phyloP scores from a whole-genome alignment of 148 eudicot genomes.

The Diospyros kaki region DNA sequence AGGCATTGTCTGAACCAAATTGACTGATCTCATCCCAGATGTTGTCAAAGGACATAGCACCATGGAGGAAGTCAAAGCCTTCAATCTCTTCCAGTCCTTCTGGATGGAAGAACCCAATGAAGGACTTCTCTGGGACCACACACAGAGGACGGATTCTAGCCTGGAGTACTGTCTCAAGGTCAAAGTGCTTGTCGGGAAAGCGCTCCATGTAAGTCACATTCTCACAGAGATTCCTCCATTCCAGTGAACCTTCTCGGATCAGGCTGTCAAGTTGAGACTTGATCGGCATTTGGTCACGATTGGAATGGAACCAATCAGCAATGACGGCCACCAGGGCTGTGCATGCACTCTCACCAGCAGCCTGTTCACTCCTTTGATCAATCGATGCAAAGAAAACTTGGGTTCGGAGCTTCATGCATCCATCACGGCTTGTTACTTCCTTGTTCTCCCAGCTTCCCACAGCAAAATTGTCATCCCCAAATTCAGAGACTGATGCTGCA shows the following conservation, averaged over 20 bases:
- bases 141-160: conserved; percentile 54
- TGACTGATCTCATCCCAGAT: conserved; percentile 76
- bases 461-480: conserved; percentile 70
- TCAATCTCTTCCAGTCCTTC: conserved; percentile 53
- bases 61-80: conserved; percentile 56
- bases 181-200: conserved; percentile 85
- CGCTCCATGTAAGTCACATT: conserved; percentile 35
- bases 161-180: conserved; percentile 69
- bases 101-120: conserved; percentile 75
- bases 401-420: conserved; percentile 54
- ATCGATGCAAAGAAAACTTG: conserved; percentile 79
- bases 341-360: conserved; percentile 87
- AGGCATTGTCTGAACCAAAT: conserved; percentile 20
- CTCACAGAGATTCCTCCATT: conserved; percentile 79
- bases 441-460: conserved; percentile 74
- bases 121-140: conserved; percentile 57
- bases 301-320: conserved; percentile 73
- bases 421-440: conserved; percentile 66
- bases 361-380: conserved; percentile 75
- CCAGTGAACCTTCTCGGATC: conserved; percentile 68
- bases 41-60: conserved; percentile 76
- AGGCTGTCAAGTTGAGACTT: conserved; percentile 74
- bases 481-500: conserved; percentile 39
- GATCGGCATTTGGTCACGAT: conserved; percentile 57
- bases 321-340: conserved; percentile 77